phyloP scores from a whole-genome alignment of 2,329 filamentous ascomycete species.

The Pestalotiopsis sp. region DNA sequence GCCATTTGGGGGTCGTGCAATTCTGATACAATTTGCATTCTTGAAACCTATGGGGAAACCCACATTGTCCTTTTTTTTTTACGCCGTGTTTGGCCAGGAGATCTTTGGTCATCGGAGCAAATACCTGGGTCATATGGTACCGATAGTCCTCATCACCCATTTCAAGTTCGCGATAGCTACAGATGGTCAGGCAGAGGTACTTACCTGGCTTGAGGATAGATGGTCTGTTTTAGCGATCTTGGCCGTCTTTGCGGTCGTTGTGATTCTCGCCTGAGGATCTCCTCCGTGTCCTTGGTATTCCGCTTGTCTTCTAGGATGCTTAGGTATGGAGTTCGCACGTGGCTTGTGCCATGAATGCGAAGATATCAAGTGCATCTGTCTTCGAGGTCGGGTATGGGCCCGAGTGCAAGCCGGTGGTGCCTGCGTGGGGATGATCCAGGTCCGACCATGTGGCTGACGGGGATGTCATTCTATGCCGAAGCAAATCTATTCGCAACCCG shows the following conservation, averaged over 20 bases:
- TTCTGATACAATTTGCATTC: constrained; percentile 33
- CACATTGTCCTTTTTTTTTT: constrained; percentile 42
- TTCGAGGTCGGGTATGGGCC: background rate
- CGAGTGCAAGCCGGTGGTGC: background rate
- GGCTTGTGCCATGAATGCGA: background rate
- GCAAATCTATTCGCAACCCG: background rate
- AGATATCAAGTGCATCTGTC: background rate
- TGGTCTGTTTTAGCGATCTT: background rate
- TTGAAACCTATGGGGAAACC: background rate
- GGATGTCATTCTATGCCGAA: background rate
- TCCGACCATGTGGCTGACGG: background rate
- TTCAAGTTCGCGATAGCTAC: constrained; percentile 44
- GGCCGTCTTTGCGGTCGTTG: background rate
- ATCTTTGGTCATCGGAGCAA: constrained; percentile 44
- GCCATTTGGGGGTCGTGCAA: constrained; percentile 45
- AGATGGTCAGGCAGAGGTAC: constrained; percentile 47
- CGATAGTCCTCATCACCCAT: constrained; percentile 49
- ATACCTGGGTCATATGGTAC: constrained; percentile 46
- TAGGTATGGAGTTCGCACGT: background rate
- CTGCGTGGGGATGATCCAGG: background rate
- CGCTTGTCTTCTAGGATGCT: background rate
- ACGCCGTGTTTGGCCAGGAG: constrained; percentile 51
- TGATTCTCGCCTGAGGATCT: background rate
- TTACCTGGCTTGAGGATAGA: constrained; percentile 5
- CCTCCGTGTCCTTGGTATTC: background rate